phyloP scores from a whole-genome alignment of 2,329 filamentous ascomycete species.

The Amylocarpus encephaloides region DNA sequence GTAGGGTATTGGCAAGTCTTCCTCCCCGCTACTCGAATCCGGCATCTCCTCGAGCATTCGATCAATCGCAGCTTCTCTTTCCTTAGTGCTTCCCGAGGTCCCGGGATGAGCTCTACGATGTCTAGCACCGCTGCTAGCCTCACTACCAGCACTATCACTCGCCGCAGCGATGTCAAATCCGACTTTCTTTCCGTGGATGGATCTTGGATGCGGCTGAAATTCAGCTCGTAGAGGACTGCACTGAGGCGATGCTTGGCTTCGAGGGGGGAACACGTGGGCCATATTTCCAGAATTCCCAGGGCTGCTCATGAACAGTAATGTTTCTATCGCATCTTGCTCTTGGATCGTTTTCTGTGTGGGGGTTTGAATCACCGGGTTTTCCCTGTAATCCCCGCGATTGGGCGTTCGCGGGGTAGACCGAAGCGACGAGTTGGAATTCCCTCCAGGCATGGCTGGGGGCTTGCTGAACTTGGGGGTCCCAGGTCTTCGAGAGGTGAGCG shows the following conservation, averaged over 20 bases:
- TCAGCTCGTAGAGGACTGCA: constrained; percentile 30
- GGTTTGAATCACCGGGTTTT: constrained; percentile 45
- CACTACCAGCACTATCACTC: constrained; percentile 17
- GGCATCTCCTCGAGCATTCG: constrained; percentile 30
- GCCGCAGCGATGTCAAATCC: constrained; percentile 21
- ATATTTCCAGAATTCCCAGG: constrained; percentile 64
- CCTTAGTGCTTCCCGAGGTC: constrained; percentile 9
- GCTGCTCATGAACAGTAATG: constrained; percentile 74
- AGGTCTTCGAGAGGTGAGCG: constrained; percentile 25
- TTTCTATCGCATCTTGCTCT: constrained; percentile 77
- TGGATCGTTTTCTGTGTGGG: constrained; percentile 59
- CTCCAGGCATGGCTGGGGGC: constrained; percentile 24
- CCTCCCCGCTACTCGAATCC: constrained; percentile 32
- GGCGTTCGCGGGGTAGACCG: constrained; percentile 26
- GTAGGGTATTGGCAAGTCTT: constrained; percentile 27
- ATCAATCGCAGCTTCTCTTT: constrained; percentile 26
- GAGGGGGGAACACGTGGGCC: constrained; percentile 47
- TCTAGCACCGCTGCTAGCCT: constrained; percentile 14
- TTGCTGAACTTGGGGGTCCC: constrained; percentile 28
- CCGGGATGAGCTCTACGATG: constrained; percentile 13
- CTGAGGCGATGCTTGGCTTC: constrained; percentile 24
- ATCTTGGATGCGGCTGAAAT: constrained; percentile 20
- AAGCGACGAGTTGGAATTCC: constrained; percentile 23
- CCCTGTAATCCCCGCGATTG: constrained; percentile 16
- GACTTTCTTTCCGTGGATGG: constrained; percentile 21